A percentile compares a stretch with the other conserved stretches of the same genome.
These are phyloP conservation scores for Aureobasidium leucospermi DNA, from an alignment of 2,329 filamentous ascomycete species.

Conservation along the genomic window DNA sequence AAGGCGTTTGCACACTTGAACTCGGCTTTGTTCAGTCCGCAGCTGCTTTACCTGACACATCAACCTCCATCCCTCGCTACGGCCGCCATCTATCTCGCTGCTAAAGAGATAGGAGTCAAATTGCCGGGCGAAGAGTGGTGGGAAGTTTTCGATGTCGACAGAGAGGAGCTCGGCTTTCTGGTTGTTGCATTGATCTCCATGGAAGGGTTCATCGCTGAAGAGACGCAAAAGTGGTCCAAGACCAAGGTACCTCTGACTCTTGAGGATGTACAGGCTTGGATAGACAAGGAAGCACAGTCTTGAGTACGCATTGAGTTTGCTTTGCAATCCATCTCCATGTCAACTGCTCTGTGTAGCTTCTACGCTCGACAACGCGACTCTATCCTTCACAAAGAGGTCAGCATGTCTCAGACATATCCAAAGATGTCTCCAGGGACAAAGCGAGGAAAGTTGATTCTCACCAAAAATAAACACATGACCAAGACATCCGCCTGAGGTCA, in stretches of 20 bases:
- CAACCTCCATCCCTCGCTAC: conserved; percentile 81
- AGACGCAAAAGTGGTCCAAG: conserved; percentile 42
- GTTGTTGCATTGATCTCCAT: conserved; percentile 80
- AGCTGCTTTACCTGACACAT: conserved; percentile 84
- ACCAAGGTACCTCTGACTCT: conserved; percentile 53
- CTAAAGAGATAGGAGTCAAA: conserved; percentile 66
- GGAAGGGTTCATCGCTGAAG: conserved; percentile 59
- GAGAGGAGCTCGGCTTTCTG: conserved; percentile 88
- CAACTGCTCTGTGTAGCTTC: not conserved
- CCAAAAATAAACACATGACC: not conserved
- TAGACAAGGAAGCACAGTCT: conserved; percentile 34
- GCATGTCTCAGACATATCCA: too few species aligned
- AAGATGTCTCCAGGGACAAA: too few species aligned
- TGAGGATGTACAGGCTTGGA: conserved; percentile 51
- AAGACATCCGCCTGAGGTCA: not conserved
- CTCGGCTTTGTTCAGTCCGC: conserved; percentile 74
- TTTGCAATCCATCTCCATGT: not conserved
- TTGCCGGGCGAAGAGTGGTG: conserved; percentile 87
- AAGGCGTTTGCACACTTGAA: conserved; percentile 75
- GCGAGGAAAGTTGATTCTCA: not conserved
- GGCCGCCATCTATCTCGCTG: conserved; percentile 84
- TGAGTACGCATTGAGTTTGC: not conserved
- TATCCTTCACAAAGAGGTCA: too few species aligned
- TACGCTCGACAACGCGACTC: not conserved
- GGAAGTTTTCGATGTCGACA: conserved; percentile 94